phyloP scores from a whole-genome alignment of 2,329 filamentous ascomycete species.

The Aspergillus neotritici region DNA sequence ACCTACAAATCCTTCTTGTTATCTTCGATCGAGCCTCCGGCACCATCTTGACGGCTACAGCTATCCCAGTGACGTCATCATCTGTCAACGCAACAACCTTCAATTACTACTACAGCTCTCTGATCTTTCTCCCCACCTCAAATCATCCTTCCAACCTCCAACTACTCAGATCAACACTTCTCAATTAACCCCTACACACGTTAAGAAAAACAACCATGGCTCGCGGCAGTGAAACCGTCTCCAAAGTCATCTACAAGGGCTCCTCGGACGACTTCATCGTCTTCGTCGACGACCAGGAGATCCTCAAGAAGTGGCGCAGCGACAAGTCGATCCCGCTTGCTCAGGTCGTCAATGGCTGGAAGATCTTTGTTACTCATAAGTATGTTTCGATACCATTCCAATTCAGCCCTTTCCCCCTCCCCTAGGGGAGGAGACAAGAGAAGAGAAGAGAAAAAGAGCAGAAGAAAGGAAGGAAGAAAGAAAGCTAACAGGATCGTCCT shows the following conservation, averaged over 20 bases:
- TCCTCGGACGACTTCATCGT: slow-evolving; percentile 62
- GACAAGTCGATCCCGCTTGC: slow-evolving; percentile 75
- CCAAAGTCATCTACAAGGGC: slow-evolving; percentile 85
- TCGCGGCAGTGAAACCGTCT: slow-evolving; percentile 63
- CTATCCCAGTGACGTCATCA: slow-evolving; percentile 19
- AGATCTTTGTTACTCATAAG: slow-evolving; percentile 87
- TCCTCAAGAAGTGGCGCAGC: slow-evolving; percentile 72
- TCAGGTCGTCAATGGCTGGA: slow-evolving; percentile 80
- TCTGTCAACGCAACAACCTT: slow-evolving; percentile 8
- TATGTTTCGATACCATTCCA: slow-evolving; percentile 43
- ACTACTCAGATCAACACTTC: neutral
- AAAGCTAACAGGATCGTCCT: neutral
- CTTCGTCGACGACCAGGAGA: slow-evolving; percentile 45
- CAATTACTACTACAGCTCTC: neutral
- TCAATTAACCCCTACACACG: no score
- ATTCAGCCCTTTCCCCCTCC: slow-evolving; percentile 33
- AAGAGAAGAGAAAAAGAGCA: no score
- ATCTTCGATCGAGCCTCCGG: no score
- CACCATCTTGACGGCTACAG: neutral
- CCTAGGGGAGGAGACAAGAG: no score
- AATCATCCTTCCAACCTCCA: slow-evolving; percentile 8
- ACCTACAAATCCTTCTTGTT: no score
- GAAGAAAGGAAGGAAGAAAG: neutral
- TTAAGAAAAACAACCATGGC: slow-evolving; percentile 46
- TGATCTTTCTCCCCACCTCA: slow-evolving; percentile 2